These are phyloP conservation scores for Pythium dissotocum DNA, from an alignment of 352 stramenopile species.

Conservation along the genomic window DNA sequence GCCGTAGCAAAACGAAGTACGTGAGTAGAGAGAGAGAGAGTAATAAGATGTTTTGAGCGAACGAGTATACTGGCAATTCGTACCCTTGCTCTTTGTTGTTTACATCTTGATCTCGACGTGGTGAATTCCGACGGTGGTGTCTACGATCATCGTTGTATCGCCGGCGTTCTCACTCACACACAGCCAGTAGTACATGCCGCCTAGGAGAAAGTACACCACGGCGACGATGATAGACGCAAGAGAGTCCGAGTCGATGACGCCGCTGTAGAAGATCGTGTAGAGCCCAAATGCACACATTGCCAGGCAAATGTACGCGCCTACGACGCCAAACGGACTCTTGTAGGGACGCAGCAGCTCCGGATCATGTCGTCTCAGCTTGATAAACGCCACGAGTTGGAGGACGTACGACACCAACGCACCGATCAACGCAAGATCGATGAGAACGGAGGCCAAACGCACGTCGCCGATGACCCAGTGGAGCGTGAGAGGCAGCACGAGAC, in stretches of 20 bases:
- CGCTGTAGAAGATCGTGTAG: slow-evolving; percentile 63
- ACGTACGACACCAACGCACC: slow-evolving; percentile 61
- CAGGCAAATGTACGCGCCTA: slow-evolving; percentile 49
- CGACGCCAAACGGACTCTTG: slow-evolving; percentile 53
- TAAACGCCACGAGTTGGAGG: slow-evolving; percentile 69
- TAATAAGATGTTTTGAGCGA: too few species aligned
- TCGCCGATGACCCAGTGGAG: slow-evolving; percentile 67
- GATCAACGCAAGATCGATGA: slow-evolving; percentile 69
- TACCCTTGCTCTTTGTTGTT: too few species aligned
- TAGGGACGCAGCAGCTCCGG: slow-evolving; percentile 54
- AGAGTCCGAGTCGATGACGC: slow-evolving; percentile 54
- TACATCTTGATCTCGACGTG: not conserved
- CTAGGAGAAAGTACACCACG: slow-evolving; percentile 47
- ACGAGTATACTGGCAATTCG: too few species aligned
- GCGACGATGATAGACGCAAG: slow-evolving; percentile 53
- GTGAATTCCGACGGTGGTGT: slow-evolving; percentile 10
- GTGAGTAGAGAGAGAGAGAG: too few species aligned
- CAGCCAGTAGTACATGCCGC: slow-evolving; percentile 34
- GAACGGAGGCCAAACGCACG: slow-evolving; percentile 50
- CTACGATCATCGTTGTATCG: slow-evolving; percentile 13
- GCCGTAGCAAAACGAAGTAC: too few species aligned
- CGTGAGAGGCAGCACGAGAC: slow-evolving; percentile 41
- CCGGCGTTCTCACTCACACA: slow-evolving; percentile 11
- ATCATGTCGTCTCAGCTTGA: slow-evolving; percentile 50
- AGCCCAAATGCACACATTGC: slow-evolving; percentile 48